Percentiles rank a stretch among this genome's conserved stretches.
Conservation (phyloP, 345 rosid genomes). For the Theobroma cacao region DNA sequence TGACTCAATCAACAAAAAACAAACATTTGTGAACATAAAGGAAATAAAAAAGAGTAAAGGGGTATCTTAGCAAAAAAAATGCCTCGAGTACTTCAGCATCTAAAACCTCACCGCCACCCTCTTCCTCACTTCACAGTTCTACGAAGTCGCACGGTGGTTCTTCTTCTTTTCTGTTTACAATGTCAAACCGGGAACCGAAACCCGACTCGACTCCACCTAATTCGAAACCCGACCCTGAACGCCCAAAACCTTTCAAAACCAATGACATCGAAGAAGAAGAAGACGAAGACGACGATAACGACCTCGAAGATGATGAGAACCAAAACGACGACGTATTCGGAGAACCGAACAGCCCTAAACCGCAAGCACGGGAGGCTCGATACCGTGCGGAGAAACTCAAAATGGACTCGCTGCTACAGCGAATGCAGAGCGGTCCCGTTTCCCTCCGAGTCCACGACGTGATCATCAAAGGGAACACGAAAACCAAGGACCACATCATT, state of each 20-base stretch:
- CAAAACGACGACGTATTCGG: constrained; percentile 30
- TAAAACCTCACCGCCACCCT: neutral
- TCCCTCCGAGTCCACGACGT: constrained; percentile 88
- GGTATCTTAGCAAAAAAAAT: neutral
- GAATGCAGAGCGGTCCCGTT: constrained; percentile 48
- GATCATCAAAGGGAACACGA: constrained; percentile 67
- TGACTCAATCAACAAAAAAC: too few species aligned
- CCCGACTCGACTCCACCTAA: constrained; percentile 1
- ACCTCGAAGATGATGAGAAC: constrained; percentile 31
- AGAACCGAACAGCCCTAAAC: constrained; percentile 20
- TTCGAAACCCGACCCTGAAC: neutral
- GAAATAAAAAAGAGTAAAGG: neutral
- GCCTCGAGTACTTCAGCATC: neutral
- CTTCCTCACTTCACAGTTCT: neutral
- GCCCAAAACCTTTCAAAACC: neutral
- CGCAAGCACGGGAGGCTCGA: constrained; percentile 26
- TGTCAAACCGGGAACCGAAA: neutral
- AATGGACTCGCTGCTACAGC: constrained; percentile 45
- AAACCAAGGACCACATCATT: constrained; percentile 77
- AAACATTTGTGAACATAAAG: neutral
- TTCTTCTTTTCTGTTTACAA: neutral
- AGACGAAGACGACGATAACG: constrained; percentile 32
- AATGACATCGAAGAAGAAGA: constrained; percentile 20
- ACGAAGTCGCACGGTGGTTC: neutral
- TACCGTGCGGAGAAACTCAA: constrained; percentile 32